phyloP scores from a whole-genome alignment of 345 rosid genomes.

The Syzygium grande region DNA sequence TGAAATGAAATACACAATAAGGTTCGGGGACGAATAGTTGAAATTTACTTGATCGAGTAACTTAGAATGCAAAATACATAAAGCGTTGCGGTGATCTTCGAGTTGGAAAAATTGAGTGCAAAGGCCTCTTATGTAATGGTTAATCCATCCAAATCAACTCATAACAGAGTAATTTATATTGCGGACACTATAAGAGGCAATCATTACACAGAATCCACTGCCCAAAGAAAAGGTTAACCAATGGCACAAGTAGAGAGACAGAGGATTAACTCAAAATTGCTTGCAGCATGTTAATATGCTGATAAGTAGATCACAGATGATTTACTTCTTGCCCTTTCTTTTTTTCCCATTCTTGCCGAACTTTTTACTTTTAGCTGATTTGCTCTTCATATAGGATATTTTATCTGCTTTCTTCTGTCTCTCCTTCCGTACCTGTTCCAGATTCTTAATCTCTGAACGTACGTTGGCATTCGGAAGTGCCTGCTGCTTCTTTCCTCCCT shows the following conservation, averaged over 20 bases:
- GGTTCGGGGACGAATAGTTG: background rate
- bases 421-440: slow-evolving; percentile 86
- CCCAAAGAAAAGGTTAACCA: background rate
- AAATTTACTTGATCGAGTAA: background rate
- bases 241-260: too few species aligned
- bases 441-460: slow-evolving; percentile 75
- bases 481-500: slow-evolving; percentile 37
- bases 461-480: slow-evolving; percentile 66
- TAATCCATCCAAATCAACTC: background rate
- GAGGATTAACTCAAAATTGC: background rate
- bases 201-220: background rate
- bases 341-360: slow-evolving; percentile 12
- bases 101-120: background rate
- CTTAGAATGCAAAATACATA: background rate
- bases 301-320: background rate
- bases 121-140: background rate
- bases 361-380: slow-evolving; percentile 23
- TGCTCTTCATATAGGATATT: slow-evolving; percentile 52
- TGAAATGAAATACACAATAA: background rate
- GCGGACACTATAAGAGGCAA: background rate
- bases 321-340: slow-evolving; percentile 24
- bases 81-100: background rate
- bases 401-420: slow-evolving; percentile 68
- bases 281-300: background rate
- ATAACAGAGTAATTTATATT: background rate